Evolutionary conservation across 1,139 yeast genomes (phyloP), one percentile per base, ranked within the genome.

Genomic region (Protomyces pachydermus): DNA sequence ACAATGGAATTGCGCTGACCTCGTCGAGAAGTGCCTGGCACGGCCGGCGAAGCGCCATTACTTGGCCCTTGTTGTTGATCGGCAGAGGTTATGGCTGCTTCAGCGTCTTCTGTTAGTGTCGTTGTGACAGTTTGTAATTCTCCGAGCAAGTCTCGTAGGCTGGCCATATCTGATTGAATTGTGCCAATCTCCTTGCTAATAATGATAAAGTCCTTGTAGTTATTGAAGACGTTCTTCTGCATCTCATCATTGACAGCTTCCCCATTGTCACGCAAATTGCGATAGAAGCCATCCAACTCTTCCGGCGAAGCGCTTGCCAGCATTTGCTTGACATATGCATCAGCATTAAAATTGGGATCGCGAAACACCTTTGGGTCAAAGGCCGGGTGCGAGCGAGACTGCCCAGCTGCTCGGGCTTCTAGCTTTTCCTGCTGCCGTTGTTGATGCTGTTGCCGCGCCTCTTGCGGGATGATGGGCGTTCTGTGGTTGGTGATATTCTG

Each of bases 1-100:
- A 87, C 71, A 61, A 91, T 84, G 63, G 91, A 85, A 60, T 88
- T 83, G 56, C 95, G 45, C 10, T 54, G 56, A 14, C 60, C 56
- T 28, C 65, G 61, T 4, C 64, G 58, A 8, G 54, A 42, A 4
- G 25, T 12, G 35, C 54, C 34, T 6, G 6, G 14, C 12, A 28
- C n/a, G 10, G 54, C 54, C n/a, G 37, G 54, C 2, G 54, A 50
- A 4, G 48, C 25, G 18, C 25, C 48, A 18, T 42, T 42, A 20
- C 48, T 42, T 9, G 5, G 14, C 16, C 12, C 39, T 14, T 25
- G 16, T 20, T 53, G 37, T 37, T 20, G 12, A 10, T 42, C 48
- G 3, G 56, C 56, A 10, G 62, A 10, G 3, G 56, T 32, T 6
- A n/a, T n/a, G 25, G 42, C 39, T 18, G 50, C 45, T 14, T 23